Evolutionary conservation across 495 filamentous ascomycete genomes (phyloP), one percentile per base, ranked within the genome.

Genomic region (Entonaema liquescens): DNA sequence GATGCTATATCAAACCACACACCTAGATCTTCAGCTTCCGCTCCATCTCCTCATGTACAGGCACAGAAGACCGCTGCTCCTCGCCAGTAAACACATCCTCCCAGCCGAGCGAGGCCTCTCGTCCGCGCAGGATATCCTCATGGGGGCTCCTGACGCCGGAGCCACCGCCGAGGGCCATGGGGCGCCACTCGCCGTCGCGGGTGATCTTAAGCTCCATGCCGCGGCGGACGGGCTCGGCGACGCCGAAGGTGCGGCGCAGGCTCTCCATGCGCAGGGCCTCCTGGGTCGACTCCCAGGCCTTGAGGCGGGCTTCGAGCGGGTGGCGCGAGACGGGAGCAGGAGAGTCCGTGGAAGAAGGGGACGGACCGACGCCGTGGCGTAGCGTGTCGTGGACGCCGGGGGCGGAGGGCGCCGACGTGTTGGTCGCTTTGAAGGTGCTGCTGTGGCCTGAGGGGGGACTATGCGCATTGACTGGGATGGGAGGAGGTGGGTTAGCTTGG

Each of bases 11-110:
- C n/a, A 2, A 2, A 56, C 6, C 17, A 2, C 1, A 2, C 38
- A 19, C 69, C 74, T 65, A 82, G 13, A 85, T 84, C 81, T 82
- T 85, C 79, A 97, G 77, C 83, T 92, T 90, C 81, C 88, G 85
- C 90, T 98, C 95, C 90, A 98, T 94, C 88, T 98, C 95, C 67
- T 91, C 89, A 65, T 97, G 94, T 78, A 97, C 89, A 57, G 88
- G 80, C 31, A 91, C 87, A 15, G 86, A 78, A 64, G 88, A 86
- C 66, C 90, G 88, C 82, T 79, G 87, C 81, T 87, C 92, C 83
- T 92, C 81, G 73, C 90, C 89, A 13, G 79, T 87, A 79, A 90
- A 99, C 23, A 99, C 89, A 86, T 73, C 70, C 59, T 73, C 70
- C 70, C 70, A 73, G 42, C 58, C 65, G 11, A 73, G 61, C 4